phyloP scores from a whole-genome alignment of 352 stramenopile genomes.

The Halophytophthora polymorphica region DNA sequence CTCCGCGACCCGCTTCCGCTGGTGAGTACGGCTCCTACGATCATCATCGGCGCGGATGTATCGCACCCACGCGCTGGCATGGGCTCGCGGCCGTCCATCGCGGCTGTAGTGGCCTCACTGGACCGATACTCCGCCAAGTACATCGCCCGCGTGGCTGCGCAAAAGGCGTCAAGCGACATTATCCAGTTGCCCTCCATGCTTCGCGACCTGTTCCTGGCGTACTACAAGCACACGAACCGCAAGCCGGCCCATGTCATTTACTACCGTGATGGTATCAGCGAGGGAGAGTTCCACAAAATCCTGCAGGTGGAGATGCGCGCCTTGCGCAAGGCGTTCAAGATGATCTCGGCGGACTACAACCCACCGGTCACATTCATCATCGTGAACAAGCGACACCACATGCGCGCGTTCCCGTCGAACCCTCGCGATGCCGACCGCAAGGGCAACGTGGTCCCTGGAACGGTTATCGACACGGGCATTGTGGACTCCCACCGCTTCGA shows the following conservation, averaged over 20 bases:
- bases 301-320: slow-evolving; percentile 78
- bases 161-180: slow-evolving; percentile 52
- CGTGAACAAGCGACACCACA: slow-evolving; percentile 89
- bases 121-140: slow-evolving; percentile 64
- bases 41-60: slow-evolving; percentile 80
- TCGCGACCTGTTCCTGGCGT: slow-evolving; percentile 71
- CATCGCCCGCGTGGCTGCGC: slow-evolving; percentile 53
- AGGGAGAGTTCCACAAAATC: slow-evolving; percentile 80
- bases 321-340: slow-evolving; percentile 60
- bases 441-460: slow-evolving; percentile 68
- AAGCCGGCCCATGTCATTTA: slow-evolving; percentile 84
- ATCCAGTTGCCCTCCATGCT: slow-evolving; percentile 58
- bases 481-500: slow-evolving; percentile 83
- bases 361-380: slow-evolving; percentile 87
- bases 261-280: slow-evolving; percentile 84
- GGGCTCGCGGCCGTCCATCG: slow-evolving; percentile 64
- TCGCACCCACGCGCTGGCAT: slow-evolving; percentile 61
- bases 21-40: slow-evolving; percentile 48
- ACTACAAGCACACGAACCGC: slow-evolving; percentile 61
- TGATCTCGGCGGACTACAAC: slow-evolving; percentile 57
- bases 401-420: slow-evolving; percentile 57
- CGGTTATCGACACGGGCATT: slow-evolving; percentile 79
- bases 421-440: slow-evolving; percentile 50
- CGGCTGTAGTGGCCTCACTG: slow-evolving; percentile 74
- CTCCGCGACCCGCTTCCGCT: slow-evolving; percentile 42